Evolutionary conservation across 352 stramenopile genomes (phyloP), one percentile per base, ranked within the genome.

Genomic region (Phytophthora meadii): DNA sequence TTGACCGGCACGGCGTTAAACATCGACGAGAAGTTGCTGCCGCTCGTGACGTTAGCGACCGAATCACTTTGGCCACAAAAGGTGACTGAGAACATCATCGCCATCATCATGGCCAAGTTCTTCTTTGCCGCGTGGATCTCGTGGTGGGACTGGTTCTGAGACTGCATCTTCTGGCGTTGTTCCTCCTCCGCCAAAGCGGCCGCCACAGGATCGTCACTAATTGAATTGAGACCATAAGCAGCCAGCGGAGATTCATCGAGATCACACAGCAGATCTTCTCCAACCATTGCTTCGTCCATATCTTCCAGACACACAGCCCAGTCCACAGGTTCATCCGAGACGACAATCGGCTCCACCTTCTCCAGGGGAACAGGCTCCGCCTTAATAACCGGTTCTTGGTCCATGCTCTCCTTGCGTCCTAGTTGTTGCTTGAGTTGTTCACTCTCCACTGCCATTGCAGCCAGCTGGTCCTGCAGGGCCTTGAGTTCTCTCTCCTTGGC

Each of bases 91-190:
- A 95, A 93, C 77, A 95, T 93, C 69, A 95, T 87, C 7, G 86
- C 88, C 69, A 93, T 93, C 76, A 95, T 92, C 88, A 95, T 95
- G 17, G 87, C 88, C 15, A 95, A 50, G 67, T 95, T 95, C 74
- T 94, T 94, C 78, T 95, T 95, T 44, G 88, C 88, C 0, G 84
- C 84, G 65, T 92, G 84, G 55, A 94, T 89, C 63, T 94, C 86
- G 42, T 86, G 80, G 51, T 84, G 75, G n/a, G 69, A 67, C 41
- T 81, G 74, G n/a, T 46, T 66, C 28, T 80, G 65, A 15, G 61
- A 51, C 48, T 75, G 27, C n/a, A 63, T 15, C 27, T 74, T 77
- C 50, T 74, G 65, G 14, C 61, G 66, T 41, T 72, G 47, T 27
- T 74, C 69, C 15, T 74, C 70, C 25, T 72, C 46, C 1, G 61